Conservation (phyloP, 2,329 filamentous ascomycete genomes). For the Sporothrix inflata region DNA sequence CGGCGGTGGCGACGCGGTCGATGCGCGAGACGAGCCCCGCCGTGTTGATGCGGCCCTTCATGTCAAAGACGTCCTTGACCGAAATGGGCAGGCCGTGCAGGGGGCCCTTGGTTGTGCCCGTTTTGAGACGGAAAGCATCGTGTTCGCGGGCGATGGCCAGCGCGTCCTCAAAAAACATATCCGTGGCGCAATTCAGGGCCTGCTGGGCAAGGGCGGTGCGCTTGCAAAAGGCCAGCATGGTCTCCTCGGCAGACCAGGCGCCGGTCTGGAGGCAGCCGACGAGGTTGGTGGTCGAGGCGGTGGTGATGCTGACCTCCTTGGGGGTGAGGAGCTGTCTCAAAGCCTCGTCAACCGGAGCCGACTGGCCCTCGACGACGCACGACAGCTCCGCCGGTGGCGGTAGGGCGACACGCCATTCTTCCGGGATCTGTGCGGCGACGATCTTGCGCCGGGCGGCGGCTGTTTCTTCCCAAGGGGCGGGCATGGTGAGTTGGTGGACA, state of each 20-base stretch:
- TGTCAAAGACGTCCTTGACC: constrained; percentile 35
- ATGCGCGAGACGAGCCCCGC: not conserved
- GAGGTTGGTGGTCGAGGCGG: not conserved
- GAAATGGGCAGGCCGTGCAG: constrained; percentile 49
- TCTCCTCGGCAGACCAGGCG: constrained; percentile 31
- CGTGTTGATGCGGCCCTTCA: not conserved
- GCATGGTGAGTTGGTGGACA: not conserved
- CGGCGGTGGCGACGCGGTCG: not conserved
- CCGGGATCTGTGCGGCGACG: not conserved
- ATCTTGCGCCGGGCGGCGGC: not conserved
- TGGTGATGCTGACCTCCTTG: not conserved
- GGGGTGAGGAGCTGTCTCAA: not conserved
- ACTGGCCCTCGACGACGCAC: not conserved
- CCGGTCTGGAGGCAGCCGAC: not conserved
- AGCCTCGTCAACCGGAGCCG: not conserved
- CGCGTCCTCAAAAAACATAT: constrained; percentile 44
- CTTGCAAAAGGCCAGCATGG: constrained; percentile 49
- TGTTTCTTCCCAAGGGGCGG: not conserved
- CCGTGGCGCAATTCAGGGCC: constrained; percentile 47
- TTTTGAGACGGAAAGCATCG: constrained; percentile 39
- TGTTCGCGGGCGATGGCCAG: constrained; percentile 40
- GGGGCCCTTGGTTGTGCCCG: constrained; percentile 41
- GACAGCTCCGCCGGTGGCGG: not conserved
- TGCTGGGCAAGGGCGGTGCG: constrained; percentile 54
- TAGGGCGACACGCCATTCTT: not conserved